Percentiles rank a stretch among this genome's conserved stretches.
These are phyloP conservation scores for Pythium sp. DNA, from an alignment of 352 stramenopile species.

Conservation along the genomic window DNA sequence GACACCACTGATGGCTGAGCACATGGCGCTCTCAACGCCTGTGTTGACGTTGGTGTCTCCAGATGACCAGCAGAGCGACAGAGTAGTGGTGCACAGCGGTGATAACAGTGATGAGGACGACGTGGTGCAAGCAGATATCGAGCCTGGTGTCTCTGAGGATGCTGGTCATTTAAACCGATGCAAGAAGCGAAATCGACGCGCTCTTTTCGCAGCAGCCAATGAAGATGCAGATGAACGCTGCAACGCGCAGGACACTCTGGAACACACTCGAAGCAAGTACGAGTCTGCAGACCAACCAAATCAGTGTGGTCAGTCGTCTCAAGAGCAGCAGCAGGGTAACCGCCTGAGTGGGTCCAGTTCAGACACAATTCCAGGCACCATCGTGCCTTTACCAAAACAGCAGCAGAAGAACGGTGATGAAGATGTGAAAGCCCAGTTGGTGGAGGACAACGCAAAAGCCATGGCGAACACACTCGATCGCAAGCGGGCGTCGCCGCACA, in stretches of 20 bases:
- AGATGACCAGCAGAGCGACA: not conserved
- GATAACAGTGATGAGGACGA: not conserved
- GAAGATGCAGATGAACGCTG: not conserved
- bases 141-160: not conserved
- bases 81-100: not conserved
- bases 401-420: not conserved
- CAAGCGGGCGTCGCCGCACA: not conserved
- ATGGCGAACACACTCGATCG: not conserved
- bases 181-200: conserved; percentile 8
- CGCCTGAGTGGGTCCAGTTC: not conserved
- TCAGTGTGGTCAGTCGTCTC: not conserved
- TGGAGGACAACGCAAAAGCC: not conserved
- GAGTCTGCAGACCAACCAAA: not conserved
- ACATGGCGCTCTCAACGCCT: not conserved
- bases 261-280: not conserved
- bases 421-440: not conserved
- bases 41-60: not conserved
- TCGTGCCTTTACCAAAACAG: not conserved
- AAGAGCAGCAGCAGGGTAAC: not conserved
- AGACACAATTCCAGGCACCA: not conserved
- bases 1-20: not conserved
- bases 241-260: not conserved
- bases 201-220: not conserved
- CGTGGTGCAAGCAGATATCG: not conserved
- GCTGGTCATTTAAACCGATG: not conserved